Percentiles rank a stretch among this genome's conserved stretches.
These are phyloP conservation scores for Carallia brachiata DNA, from an alignment of 345 rosid species.

Conservation along the genomic window DNA sequence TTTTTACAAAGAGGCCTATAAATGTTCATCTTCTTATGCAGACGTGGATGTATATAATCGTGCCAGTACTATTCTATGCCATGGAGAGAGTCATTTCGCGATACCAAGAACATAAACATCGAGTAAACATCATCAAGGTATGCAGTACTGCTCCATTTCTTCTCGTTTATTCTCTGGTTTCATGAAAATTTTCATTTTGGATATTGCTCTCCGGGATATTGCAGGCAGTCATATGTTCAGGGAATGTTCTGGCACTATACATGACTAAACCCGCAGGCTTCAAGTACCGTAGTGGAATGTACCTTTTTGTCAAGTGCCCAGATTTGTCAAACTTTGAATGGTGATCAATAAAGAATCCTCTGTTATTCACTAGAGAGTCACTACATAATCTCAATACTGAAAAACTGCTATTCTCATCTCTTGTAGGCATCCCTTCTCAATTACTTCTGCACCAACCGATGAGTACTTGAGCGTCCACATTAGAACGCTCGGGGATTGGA, in stretches of 20 bases:
- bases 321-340: conserved; percentile 80
- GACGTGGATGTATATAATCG: conserved; percentile 87
- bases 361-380: neutral
- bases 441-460: conserved; percentile 93
- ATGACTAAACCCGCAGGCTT: conserved; percentile 80
- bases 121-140: conserved; percentile 76
- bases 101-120: conserved; percentile 53
- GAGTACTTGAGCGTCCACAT: conserved; percentile 87
- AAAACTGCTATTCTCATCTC: neutral
- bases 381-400: neutral
- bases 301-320: conserved; percentile 85
- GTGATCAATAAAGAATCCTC: conserved; percentile 26
- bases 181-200: neutral
- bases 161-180: neutral
- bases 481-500: conserved; percentile 91
- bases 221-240: conserved; percentile 85
- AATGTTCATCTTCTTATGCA: conserved; percentile 24
- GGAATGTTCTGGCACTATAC: conserved; percentile 88
- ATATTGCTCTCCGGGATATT: conserved; percentile 9
- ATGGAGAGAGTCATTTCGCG: conserved; percentile 55
- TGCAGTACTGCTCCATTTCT: neutral
- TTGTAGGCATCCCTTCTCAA: conserved; percentile 94
- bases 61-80: conserved; percentile 59
- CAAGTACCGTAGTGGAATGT: conserved; percentile 92
- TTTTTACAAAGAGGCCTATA: too few relatives aligned